Base-by-base conservation (phyloP, 1,284 basidiomycete genomes). In the Sporisorium iseilematis-ciliati region DNA sequence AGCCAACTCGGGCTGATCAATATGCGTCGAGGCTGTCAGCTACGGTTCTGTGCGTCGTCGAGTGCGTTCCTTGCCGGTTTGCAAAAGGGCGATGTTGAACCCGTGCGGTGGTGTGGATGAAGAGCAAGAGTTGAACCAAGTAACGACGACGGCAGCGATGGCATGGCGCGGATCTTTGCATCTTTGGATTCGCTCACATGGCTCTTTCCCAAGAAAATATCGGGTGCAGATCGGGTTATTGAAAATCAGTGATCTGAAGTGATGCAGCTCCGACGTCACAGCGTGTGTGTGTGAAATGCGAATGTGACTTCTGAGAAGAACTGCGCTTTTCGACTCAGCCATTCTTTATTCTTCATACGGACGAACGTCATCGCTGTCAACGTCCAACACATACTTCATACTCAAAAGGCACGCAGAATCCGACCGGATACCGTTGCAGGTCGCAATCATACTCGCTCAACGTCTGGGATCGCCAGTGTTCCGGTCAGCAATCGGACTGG, bases 181-280 rank as follows among this genome's bases (percentile, higher is more conserved):
- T 33, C 33, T 46, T 48, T 35, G 42, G 43, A 23, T 2, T 48
- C 23, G 46, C 60, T 63, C 60, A 51, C 48, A 57, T 52, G 43
- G 60, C 53, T 46, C 33, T n/a, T 12, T 8, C 41, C 41, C 12
- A n/a, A 1, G 29, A 29, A 29, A 29, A 29, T 29, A 25, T 54
- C 43, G 31, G n/a, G 48, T 26, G n/a, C n/a, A 52, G 52, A 57
- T 64, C 61, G 61, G 61, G 49, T 11, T 6, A 18, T 23, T 23
- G 20, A 14, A 52, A 25, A 40, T 52, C 50, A 18, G 20, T 20
- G 54, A 56, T 46, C 46, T 6, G 33, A 12, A 12, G 43, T 12
- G 29, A 29, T 51, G 53, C 38, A 51, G n/a, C 41, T 50, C 21
- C 42, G 53, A 60, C 50, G 50, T 60, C 50, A 60, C 50, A 18